Evolutionary conservation across 345 rosid species (phyloP), one percentile per base, ranked within the genome.

Genomic region (Bruguiera sexangula): DNA sequence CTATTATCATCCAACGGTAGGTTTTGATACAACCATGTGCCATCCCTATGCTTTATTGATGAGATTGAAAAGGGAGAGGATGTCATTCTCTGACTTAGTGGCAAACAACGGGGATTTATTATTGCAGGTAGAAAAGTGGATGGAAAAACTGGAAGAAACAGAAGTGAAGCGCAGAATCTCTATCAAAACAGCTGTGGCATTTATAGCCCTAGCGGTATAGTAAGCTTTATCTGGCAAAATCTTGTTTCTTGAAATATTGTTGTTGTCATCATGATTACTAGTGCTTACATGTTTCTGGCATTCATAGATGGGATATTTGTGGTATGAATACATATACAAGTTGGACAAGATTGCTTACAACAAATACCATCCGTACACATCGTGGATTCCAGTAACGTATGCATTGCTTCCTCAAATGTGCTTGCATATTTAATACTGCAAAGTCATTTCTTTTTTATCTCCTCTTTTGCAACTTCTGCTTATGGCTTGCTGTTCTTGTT

Each of bases 341-440:
- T 67, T 95, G 87, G 99, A 95, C 85, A 95, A 92, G 84, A 43
- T 82, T 65, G 80, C 94, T 34, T 95, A 95, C 89, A 95, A 95
- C 81, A 95, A 92, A 76, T 95, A 82, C 80, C 99, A 95, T 81
- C 99, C 99, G 61, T 95, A 92, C 73, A 95, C 97, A 62, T 95
- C 99, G 5, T 95, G 99, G 99, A 95, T 95, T 78, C 99, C 99
- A 43, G 88, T 95, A 67, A 92, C 99, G 99, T 95, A 87, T 13
- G 92, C 37, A 59, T 67, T 72, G 32, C 58, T 69, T 59, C 19
- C 64, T 75, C 31, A 36, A 26, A 21, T 74, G 26, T 51, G 22
- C 53, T 62, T 51, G 6, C 19, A 24, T 39, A 60, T 67, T 76
- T 3, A 64, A 30, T 62, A 53, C 13, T 39, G 20, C 18, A 60